A percentile compares a stretch with the other conserved stretches of the same genome.
These are phyloP conservation scores for Sporothrix schenckii DNA, from an alignment of 2,329 filamentous ascomycete genomes.

Conservation along the genomic window DNA sequence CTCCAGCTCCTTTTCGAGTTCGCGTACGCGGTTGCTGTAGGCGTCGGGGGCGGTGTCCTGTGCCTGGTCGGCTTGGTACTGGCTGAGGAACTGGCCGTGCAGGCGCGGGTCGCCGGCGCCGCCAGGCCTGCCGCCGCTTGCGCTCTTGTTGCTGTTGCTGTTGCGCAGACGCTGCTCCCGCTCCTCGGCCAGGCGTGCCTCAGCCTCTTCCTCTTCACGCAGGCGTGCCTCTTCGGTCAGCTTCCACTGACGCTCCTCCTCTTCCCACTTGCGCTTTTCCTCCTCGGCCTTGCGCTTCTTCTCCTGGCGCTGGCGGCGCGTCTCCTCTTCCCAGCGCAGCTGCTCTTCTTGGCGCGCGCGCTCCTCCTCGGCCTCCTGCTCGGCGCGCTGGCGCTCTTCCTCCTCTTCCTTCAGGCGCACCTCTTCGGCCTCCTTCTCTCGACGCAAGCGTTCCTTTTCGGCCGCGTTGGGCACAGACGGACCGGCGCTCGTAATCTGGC, in stretches of 20 bases:
- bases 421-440: conserved; percentile 60
- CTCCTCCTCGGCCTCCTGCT: conserved; percentile 63
- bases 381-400: conserved; percentile 51
- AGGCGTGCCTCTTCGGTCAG: conserved; percentile 66
- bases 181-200: conserved; percentile 68
- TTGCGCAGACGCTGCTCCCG: conserved; percentile 63
- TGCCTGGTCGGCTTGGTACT: conserved; percentile 76
- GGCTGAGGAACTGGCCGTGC: conserved; percentile 81
- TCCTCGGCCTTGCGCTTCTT: conserved; percentile 58
- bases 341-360: conserved; percentile 65
- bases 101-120: conserved; percentile 63
- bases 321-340: conserved; percentile 67
- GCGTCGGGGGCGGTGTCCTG: conserved; percentile 40
- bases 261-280: conserved; percentile 69
- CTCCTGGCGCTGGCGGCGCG: conserved; percentile 60
- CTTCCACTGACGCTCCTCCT: conserved; percentile 70
- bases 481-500: conserved; percentile 85
- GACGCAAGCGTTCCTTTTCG: conserved; percentile 75
- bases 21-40: conserved; percentile 70
- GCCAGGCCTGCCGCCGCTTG: not conserved
- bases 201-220: conserved; percentile 73
- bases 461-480: conserved; percentile 79
- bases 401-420: conserved; percentile 63
- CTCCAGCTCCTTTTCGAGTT: conserved; percentile 75
- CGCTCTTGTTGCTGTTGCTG: conserved; percentile 55